These are phyloP conservation scores for Colletotrichum truncatum DNA, from an alignment of 2,329 filamentous ascomycete genomes.

Conservation along the genomic window DNA sequence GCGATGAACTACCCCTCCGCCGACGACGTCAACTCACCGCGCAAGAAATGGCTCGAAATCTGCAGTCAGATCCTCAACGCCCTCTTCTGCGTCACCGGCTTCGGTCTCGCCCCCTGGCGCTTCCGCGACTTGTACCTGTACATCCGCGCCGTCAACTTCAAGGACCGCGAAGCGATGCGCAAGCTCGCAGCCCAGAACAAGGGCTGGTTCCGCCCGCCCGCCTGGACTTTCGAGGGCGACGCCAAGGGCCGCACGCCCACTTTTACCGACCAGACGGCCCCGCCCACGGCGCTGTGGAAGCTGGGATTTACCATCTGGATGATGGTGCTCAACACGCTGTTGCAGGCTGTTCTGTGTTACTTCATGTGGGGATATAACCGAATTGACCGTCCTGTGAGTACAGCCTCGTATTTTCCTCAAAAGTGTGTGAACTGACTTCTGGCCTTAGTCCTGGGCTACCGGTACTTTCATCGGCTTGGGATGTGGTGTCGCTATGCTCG, in stretches of 20 bases:
- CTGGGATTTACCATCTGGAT: constrained; percentile 36
- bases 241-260: constrained; percentile 26
- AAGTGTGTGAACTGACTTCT: neutral
- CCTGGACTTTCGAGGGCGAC: constrained; percentile 31
- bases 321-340: constrained; percentile 35
- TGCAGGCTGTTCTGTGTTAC: constrained; percentile 35
- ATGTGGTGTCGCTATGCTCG: constrained; percentile 36
- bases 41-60: constrained; percentile 33
- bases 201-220: constrained; percentile 38
- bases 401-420: neutral
- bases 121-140: constrained; percentile 34
- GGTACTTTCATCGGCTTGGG: constrained; percentile 36
- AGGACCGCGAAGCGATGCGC: constrained; percentile 32
- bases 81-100: constrained; percentile 87
- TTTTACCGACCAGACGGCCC: constrained; percentile 32
- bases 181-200: constrained; percentile 35
- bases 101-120: constrained; percentile 82
- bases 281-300: constrained; percentile 36
- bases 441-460: constrained; percentile 31
- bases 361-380: constrained; percentile 39
- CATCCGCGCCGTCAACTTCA: constrained; percentile 31
- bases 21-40: constrained; percentile 31
- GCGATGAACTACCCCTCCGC: constrained; percentile 32
- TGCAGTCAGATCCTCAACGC: constrained; percentile 59
- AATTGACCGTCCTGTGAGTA: constrained; percentile 35